phyloP scores from a whole-genome alignment of 306 rosid species.

The Lathyrus sativus region DNA sequence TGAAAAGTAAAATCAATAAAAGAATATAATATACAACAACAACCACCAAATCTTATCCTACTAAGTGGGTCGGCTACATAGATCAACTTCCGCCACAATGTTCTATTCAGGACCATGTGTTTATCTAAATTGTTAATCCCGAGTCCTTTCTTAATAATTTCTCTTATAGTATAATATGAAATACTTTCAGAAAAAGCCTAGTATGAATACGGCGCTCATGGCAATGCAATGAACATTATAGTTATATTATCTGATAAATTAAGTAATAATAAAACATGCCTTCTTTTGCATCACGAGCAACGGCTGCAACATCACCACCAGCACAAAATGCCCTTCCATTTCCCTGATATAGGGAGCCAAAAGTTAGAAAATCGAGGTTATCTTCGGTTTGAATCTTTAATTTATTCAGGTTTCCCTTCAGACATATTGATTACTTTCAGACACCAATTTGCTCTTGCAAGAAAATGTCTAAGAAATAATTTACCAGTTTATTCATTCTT shows the following conservation, averaged over 20 bases:
- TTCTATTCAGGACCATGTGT: no score
- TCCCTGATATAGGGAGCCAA: constrained; percentile 56
- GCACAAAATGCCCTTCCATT: constrained; percentile 97
- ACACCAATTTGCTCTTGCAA: not conserved
- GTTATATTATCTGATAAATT: constrained; percentile 13
- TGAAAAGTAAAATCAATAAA: constrained; percentile 2
- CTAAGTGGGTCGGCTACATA: no score
- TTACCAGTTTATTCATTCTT: constrained; percentile 9
- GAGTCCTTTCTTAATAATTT: no score
- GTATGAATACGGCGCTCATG: not conserved
- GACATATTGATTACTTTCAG: constrained; percentile 6
- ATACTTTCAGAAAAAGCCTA: not conserved
- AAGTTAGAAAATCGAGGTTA: constrained; percentile 28
- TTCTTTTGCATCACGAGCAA: constrained; percentile 50
- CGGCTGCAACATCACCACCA: constrained; percentile 88
- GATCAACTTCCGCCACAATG: no score
- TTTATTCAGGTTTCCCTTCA: not conserved
- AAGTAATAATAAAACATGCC: constrained; percentile 45
- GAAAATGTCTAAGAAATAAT: not conserved
- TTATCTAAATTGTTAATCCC: no score
- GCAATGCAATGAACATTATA: constrained; percentile 3
- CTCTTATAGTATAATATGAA: no score
- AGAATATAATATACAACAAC: not conserved
- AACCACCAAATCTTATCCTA: no score
- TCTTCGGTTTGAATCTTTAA: not conserved